Conservation (phyloP, 495 filamentous ascomycete genomes). For the Cudoniella acicularis region DNA sequence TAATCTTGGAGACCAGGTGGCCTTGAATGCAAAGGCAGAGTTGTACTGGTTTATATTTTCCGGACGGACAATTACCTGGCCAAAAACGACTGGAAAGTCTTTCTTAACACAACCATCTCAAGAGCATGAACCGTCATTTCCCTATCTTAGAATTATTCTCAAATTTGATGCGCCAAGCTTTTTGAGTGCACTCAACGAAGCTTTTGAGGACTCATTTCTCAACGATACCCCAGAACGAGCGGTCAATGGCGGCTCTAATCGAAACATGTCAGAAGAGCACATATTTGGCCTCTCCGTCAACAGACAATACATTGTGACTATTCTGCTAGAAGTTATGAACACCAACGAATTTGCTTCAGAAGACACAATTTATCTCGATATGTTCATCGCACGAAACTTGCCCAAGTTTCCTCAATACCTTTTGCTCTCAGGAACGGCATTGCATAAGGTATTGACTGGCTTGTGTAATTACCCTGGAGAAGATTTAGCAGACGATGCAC, state of each 20-base stretch:
- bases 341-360: constrained; percentile 63
- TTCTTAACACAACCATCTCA: constrained; percentile 49
- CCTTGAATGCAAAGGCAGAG: constrained; percentile 73
- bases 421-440: constrained; percentile 76
- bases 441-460: constrained; percentile 75
- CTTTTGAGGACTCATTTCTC: constrained; percentile 91
- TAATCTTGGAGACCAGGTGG: constrained; percentile 60
- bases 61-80: constrained; percentile 65
- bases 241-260: constrained; percentile 45
- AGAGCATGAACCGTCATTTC: constrained; percentile 63
- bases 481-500: constrained; percentile 88
- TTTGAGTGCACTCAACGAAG: constrained; percentile 93
- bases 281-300: constrained; percentile 72
- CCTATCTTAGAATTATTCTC: constrained; percentile 78
- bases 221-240: constrained; percentile 66
- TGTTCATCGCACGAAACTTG: constrained; percentile 95
- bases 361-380: constrained; percentile 91
- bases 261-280: constrained; percentile 55
- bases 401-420: constrained; percentile 97
- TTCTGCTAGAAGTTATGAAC: constrained; percentile 85
- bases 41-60: constrained; percentile 93
- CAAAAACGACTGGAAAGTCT: constrained; percentile 48
- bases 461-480: constrained; percentile 78
- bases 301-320: constrained; percentile 84
- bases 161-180: constrained; percentile 88